Evolutionary conservation across 2,329 filamentous ascomycete species (phyloP).

Genomic region (Pyrenophora seminiperda): DNA sequence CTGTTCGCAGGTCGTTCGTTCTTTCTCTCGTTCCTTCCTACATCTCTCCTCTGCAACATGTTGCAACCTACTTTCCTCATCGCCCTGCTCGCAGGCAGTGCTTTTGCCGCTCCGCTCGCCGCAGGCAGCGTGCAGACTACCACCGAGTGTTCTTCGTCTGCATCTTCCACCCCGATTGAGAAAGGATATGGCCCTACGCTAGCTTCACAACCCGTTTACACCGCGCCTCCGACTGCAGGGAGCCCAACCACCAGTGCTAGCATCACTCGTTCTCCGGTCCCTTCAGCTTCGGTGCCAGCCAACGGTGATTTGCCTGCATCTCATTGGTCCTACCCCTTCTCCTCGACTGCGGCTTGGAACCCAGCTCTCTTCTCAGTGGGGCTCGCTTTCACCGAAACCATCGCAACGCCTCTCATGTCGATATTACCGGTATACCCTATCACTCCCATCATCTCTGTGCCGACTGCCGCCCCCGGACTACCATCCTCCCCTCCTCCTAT

Average conservation of each 20-base stretch:
- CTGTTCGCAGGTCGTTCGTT: slow-evolving; percentile 44
- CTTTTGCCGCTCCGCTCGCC: slow-evolving; percentile 45
- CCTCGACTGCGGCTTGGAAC: too few species aligned
- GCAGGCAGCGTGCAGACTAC: slow-evolving; percentile 52
- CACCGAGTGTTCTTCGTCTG: slow-evolving; percentile 51
- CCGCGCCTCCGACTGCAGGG: slow-evolving; percentile 62
- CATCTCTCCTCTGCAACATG: slow-evolving; percentile 35
- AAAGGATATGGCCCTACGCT: slow-evolving; percentile 66
- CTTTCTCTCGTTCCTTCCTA: slow-evolving; percentile 37
- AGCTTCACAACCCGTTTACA: slow-evolving; percentile 66
- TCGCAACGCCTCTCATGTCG: too few species aligned
- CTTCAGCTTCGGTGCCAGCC: too few species aligned
- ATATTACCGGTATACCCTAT: too few species aligned
- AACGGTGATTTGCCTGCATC: too few species aligned
- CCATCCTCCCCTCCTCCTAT: too few species aligned
- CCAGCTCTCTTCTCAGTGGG: too few species aligned
- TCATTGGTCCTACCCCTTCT: too few species aligned
- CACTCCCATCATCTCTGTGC: too few species aligned
- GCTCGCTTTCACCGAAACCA: too few species aligned
- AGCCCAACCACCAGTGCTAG: slow-evolving; percentile 55
- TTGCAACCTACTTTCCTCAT: slow-evolving; percentile 40
- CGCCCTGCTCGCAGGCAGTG: slow-evolving; percentile 42
- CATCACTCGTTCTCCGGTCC: too few species aligned
- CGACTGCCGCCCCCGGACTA: too few species aligned
- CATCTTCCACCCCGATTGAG: slow-evolving; percentile 62